Conservation (phyloP, 352 stramenopile species). For the Pythium pyrilobum region DNA sequence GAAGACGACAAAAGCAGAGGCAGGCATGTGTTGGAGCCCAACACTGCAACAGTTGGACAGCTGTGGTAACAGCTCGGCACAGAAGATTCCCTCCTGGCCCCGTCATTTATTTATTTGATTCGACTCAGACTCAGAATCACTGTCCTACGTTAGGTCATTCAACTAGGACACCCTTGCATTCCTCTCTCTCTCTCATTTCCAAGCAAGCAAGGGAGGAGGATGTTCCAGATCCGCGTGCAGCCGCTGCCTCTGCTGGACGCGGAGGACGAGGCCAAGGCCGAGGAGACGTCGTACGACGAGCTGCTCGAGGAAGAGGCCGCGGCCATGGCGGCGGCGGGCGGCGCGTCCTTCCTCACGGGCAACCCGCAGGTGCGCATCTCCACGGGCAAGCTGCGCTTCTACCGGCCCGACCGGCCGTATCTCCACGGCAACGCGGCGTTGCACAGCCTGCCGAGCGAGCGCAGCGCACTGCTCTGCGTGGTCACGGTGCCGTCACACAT, state of each 20-base stretch:
- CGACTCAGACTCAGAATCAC: too few relatives aligned
- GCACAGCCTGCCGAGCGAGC: slow-evolving; percentile 41
- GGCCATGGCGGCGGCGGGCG: slow-evolving; percentile 22
- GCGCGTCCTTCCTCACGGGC: slow-evolving; percentile 58
- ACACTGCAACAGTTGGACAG: too few relatives aligned
- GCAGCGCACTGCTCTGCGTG: slow-evolving; percentile 75
- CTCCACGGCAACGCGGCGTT: slow-evolving; percentile 13
- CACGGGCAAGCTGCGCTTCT: slow-evolving; percentile 79
- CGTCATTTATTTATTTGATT: too few relatives aligned
- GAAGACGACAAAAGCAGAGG: too few relatives aligned
- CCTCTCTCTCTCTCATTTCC: too few relatives aligned
- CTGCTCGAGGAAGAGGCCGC: slow-evolving; percentile 21
- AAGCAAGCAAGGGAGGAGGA: too few relatives aligned
- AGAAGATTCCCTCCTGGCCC: too few relatives aligned
- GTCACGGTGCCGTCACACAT: slow-evolving; percentile 83
- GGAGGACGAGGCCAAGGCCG: slow-evolving; percentile 36
- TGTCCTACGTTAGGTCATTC: too few relatives aligned
- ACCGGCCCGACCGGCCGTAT: slow-evolving; percentile 64
- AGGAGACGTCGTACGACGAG: slow-evolving; percentile 27
- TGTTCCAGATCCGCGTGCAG: slow-evolving; percentile 87
- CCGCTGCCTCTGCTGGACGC: slow-evolving; percentile 9
- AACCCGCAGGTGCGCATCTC: slow-evolving; percentile 77
- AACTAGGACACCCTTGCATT: too few relatives aligned
- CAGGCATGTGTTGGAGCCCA: too few relatives aligned
- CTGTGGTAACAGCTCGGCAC: too few relatives aligned